Evolutionary conservation across 768 basidiomycete genomes (phyloP), one percentile per base, ranked within the genome.

Genomic region (Filobasidium floriforme): DNA sequence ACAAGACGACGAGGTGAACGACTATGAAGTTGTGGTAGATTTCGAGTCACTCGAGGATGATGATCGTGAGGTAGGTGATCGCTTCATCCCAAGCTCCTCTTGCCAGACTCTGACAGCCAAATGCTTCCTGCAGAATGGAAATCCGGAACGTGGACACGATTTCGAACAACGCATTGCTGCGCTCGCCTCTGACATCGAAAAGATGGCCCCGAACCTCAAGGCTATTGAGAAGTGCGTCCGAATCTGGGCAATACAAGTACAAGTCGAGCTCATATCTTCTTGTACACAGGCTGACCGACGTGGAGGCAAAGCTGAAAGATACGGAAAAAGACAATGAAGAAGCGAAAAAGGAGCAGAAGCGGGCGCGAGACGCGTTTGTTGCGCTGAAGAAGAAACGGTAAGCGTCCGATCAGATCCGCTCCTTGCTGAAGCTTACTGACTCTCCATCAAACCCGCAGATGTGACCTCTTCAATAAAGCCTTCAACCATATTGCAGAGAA

Each of bases 171-270:
- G 84, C 40, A 86, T 96, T 46, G 72, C 82, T 9, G 89, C 87
- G 72, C 79, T 92, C 29, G 85, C 81, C 61, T 79, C 82, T 12
- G 93, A 97, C 70, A 92, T 97, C 61, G 91, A 93, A 72, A 84
- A 85, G 60, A 90, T 98, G 87, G 89, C 91, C 0, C 93, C 94
- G 12, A 99, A 98, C 76, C 82, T 97, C 85, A 98, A 98, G 77
- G 94, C 94, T 0, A 89, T 93, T 70, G 92, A 97, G 69, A 82
- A 88, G 88, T 88, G 66, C 22, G 86, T 37, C 32, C 32, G 32
- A 9, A 37, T 37, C 32, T 37, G 32, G 32, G 32, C 32, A 37
- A 37, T 4, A 37, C 3, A 37, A 37, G 32, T 37, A 37, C 9
- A 37, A 9, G 4, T 4, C 32, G 9, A 37, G 32, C 32, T 37